Conservation (phyloP, 2,329 filamentous ascomycete genomes). For the Aspergillus bombycis region DNA sequence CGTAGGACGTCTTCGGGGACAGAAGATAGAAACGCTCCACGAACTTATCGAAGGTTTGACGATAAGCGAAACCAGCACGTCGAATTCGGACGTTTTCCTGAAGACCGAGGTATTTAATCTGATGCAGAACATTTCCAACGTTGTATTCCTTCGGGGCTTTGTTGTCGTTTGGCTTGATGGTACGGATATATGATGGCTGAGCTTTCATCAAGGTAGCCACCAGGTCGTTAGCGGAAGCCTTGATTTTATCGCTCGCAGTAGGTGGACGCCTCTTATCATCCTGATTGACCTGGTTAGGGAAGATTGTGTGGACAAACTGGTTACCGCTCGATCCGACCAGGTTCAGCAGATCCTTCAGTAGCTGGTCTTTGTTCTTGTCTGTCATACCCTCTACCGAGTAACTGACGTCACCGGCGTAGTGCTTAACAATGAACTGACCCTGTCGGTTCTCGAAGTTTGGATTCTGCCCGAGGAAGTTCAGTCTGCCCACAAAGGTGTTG, state of each 20-base stretch:
- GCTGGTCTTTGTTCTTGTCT: conserved; percentile 98
- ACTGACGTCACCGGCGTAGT: conserved; percentile 95
- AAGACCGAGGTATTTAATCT: conserved; percentile 98
- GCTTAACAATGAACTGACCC: conserved; percentile 97
- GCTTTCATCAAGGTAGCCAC: conserved; percentile 97
- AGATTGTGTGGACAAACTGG: conserved; percentile 81
- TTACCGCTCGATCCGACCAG: conserved; percentile 84
- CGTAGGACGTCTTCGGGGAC: conserved; percentile 92
- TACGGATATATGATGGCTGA: conserved; percentile 95
- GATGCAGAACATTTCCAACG: conserved; percentile 87
- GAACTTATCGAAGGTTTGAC: conserved; percentile 97
- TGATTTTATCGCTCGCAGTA: conserved; percentile 95
- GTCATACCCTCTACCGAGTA: conserved; percentile 97
- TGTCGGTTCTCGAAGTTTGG: conserved; percentile 89
- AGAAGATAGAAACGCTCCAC: conserved; percentile 95
- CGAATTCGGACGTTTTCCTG: conserved; percentile 98
- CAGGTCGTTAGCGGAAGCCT: conserved; percentile 88
- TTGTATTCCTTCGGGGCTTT: conserved; percentile 96
- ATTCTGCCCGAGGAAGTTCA: conserved; percentile 85
- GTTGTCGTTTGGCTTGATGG: conserved; percentile 99
- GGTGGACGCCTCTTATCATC: conserved; percentile 94
- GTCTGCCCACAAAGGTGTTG: conserved; percentile 89
- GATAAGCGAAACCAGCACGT: conserved; percentile 93
- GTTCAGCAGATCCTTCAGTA: conserved; percentile 90
- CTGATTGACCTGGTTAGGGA: conserved; percentile 91